phyloP scores from a whole-genome alignment of 371 early-diverging fungal genomes.

The Mucor irregularis region DNA sequence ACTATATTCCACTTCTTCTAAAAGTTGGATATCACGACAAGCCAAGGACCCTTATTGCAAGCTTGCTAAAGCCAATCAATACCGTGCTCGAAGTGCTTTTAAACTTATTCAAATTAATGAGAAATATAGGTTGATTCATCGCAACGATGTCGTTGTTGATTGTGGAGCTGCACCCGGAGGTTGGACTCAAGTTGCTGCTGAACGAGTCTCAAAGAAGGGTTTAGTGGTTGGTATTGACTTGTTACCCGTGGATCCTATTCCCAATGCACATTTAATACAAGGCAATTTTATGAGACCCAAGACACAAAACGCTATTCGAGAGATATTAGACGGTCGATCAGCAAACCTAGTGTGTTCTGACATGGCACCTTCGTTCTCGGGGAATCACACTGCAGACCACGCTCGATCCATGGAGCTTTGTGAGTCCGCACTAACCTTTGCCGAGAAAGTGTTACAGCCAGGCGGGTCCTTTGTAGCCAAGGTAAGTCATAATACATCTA shows the following conservation, averaged over 20 bases:
- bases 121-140: conserved; percentile 66
- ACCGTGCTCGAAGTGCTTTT: conserved; percentile 87
- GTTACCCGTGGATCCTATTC: conserved; percentile 70
- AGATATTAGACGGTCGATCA: conserved; percentile 31
- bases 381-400: conserved; percentile 56
- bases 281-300: conserved; percentile 61
- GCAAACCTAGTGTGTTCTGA: conserved; percentile 74
- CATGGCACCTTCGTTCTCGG: conserved; percentile 82
- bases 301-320: conserved; percentile 41
- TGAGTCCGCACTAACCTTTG: conserved; percentile 65
- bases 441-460: conserved; percentile 54
- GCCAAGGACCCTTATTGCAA: conserved; percentile 72
- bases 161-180: conserved; percentile 93
- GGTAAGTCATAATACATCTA: conserved; percentile 31
- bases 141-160: conserved; percentile 68
- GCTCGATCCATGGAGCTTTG: conserved; percentile 66
- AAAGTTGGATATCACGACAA: conserved; percentile 70
- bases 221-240: conserved; percentile 72
- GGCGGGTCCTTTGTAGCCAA: conserved; percentile 78
- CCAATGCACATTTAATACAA: conserved; percentile 60
- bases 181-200: conserved; percentile 87
- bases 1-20: conserved; percentile 52
- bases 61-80: conserved; percentile 66
- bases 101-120: conserved; percentile 84
- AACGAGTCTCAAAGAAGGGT: conserved; percentile 29